Evolutionary conservation across 805 yeast species (phyloP).

Genomic region (Barnettozyma populi): DNA sequence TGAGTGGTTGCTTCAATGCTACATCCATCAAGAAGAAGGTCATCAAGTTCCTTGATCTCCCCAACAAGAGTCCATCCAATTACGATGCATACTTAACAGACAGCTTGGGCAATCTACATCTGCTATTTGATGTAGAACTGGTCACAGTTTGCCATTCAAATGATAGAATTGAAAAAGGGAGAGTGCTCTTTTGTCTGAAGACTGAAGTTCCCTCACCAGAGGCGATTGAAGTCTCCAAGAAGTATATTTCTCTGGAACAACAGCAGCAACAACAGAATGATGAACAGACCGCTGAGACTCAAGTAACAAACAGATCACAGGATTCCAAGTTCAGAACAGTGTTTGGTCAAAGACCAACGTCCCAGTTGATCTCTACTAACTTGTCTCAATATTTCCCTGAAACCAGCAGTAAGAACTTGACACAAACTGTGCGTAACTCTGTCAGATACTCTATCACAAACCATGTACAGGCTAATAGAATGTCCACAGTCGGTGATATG

Average conservation of each 20-base stretch:
- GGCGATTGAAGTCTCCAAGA: conserved; percentile 53
- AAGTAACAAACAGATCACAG: conserved; percentile 12
- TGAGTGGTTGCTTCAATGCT: conserved; percentile 76
- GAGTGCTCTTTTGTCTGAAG: conserved; percentile 61
- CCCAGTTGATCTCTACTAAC: conserved; percentile 84
- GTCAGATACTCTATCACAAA: conserved; percentile 61
- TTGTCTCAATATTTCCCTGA: conserved; percentile 89
- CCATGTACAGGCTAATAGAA: conserved; percentile 17
- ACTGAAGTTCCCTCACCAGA: conserved; percentile 57
- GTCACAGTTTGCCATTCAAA: conserved; percentile 78
- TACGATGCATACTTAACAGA: conserved; percentile 63
- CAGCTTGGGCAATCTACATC: conserved; percentile 33
- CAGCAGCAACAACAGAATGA: conserved; percentile 1
- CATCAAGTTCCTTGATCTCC: conserved; percentile 50
- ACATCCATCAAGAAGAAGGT: conserved; percentile 69
- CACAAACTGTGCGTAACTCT: conserved; percentile 78
- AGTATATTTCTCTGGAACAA: conserved; percentile 25
- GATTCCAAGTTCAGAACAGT: conserved; percentile 33
- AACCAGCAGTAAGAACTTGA: conserved; percentile 63
- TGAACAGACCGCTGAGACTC: conserved; percentile 5
- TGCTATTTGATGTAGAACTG: conserved; percentile 71
- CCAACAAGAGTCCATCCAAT: conserved; percentile 34
- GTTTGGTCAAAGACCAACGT: conserved; percentile 90
- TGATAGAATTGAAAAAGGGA: conserved; percentile 61
- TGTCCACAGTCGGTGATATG: conserved; percentile 60